Conservation (phyloP, 148 eudicot genomes). For the Camellia japonica region DNA sequence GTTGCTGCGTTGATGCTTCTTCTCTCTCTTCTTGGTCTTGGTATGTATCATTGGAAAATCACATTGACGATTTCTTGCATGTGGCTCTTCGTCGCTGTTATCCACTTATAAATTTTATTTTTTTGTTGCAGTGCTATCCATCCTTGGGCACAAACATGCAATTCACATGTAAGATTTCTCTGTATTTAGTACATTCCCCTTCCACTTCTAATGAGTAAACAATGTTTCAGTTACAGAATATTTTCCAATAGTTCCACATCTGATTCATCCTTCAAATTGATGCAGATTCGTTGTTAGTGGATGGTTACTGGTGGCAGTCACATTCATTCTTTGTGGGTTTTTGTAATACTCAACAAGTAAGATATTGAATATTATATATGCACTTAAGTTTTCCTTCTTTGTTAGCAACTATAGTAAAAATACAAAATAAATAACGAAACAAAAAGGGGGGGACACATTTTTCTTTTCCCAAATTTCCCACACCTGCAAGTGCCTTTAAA, state of each 20-base stretch:
- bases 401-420: background rate
- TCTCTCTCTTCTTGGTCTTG: constrained; percentile 67
- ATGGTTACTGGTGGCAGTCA: constrained; percentile 85
- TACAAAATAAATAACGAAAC: background rate
- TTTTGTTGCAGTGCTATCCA: constrained; percentile 62
- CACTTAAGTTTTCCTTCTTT: constrained; percentile 2
- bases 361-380: constrained; percentile 10
- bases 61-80: too few species aligned
- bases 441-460: too few species aligned
- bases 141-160: constrained; percentile 62
- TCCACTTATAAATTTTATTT: background rate
- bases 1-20: constrained; percentile 81
- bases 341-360: constrained; percentile 81
- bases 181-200: too few species aligned
- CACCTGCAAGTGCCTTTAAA: background rate
- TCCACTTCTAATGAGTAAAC: background rate
- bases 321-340: constrained; percentile 88
- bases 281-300: constrained; percentile 88
- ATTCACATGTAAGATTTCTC: constrained; percentile 66
- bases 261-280: constrained; percentile 17
- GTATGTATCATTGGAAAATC: constrained; percentile 44
- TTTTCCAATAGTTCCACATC: background rate
- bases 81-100: constrained; percentile 5
- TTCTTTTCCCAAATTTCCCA: background rate
- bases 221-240: background rate